Conservation (phyloP, 1,139 yeast genomes). For the Pichia sp. region DNA sequence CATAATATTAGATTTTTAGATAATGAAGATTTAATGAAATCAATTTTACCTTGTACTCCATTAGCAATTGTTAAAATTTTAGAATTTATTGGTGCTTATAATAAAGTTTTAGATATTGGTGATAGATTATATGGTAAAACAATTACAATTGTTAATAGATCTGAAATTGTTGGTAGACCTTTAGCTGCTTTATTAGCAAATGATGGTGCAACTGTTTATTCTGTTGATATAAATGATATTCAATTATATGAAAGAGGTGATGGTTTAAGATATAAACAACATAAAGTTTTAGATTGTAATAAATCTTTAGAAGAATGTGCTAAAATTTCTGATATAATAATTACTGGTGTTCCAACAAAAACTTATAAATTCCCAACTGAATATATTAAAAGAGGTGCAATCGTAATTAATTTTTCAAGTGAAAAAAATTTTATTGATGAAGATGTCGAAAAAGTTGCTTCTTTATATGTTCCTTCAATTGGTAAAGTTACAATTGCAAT, state of each 20-base stretch:
- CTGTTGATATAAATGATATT: conserved; percentile 80
- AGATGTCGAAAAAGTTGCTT: conserved; percentile 74
- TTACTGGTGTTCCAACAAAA: conserved; percentile 90
- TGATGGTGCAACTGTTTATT: conserved; percentile 94
- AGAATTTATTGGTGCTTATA: conserved; percentile 86
- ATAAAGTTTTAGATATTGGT: conserved; percentile 74
- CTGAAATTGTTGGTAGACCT: conserved; percentile 96
- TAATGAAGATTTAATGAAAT: conserved; percentile 54
- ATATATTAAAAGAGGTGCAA: conserved; percentile 77
- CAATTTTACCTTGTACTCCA: conserved; percentile 94
- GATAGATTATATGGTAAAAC: conserved; percentile 91
- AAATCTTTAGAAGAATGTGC: conserved; percentile 59
- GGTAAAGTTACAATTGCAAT: conserved; percentile 96
- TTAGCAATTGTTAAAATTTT: conserved; percentile 88
- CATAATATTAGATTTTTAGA: conserved; percentile 86
- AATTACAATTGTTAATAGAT: conserved; percentile 81
- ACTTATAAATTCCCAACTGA: conserved; percentile 81
- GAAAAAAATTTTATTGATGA: conserved; percentile 74
- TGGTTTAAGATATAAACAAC: conserved; percentile 75
- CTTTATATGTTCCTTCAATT: conserved; percentile 87
- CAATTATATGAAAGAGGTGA: conserved; percentile 94
- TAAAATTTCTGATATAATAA: conserved; percentile 76
- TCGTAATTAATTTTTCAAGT: conserved; percentile 84
- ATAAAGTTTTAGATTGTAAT: conserved; percentile 65
- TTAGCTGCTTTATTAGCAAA: conserved; percentile 92